These are phyloP conservation scores for Metschnikowia amazonensis DNA, from an alignment of 805 yeast genomes.

Conservation along the genomic window DNA sequence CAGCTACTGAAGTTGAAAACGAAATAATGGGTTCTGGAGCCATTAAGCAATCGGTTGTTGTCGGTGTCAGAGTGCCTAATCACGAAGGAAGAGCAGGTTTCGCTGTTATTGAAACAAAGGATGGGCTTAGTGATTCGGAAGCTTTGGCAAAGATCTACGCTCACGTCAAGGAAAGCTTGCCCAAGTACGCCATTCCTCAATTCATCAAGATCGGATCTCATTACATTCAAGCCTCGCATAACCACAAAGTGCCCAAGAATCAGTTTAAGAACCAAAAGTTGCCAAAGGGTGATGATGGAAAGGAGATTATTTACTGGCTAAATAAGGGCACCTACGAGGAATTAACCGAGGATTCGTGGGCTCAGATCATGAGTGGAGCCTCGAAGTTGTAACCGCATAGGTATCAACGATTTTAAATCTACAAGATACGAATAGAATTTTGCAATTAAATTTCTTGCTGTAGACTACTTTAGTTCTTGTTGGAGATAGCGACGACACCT, in stretches of 20 bases:
- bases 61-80: slow-evolving; percentile 77
- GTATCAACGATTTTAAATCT: neutral
- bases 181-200: slow-evolving; percentile 82
- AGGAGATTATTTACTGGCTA: slow-evolving; percentile 70
- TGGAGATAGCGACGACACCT: slow-evolving; percentile 91
- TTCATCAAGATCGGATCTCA: slow-evolving; percentile 65
- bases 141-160: slow-evolving; percentile 26
- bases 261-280: slow-evolving; percentile 61
- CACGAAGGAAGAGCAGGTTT: slow-evolving; percentile 96
- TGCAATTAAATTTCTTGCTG: neutral
- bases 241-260: slow-evolving; percentile 76
- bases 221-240: slow-evolving; percentile 63
- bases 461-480: slow-evolving; percentile 38
- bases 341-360: slow-evolving; percentile 59
- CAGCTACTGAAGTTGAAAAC: slow-evolving; percentile 90
- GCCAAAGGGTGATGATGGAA: slow-evolving; percentile 61
- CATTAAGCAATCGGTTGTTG: slow-evolving; percentile 73
- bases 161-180: slow-evolving; percentile 46
- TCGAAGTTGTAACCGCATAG: slow-evolving; percentile 29
- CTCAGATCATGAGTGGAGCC: slow-evolving; percentile 31
- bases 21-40: slow-evolving; percentile 48
- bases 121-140: slow-evolving; percentile 23
- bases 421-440: neutral
- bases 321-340: slow-evolving; percentile 51
- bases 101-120: slow-evolving; percentile 63